Conservation (phyloP, 257 asterid genomes). For the Fraxinus cuspidata region DNA sequence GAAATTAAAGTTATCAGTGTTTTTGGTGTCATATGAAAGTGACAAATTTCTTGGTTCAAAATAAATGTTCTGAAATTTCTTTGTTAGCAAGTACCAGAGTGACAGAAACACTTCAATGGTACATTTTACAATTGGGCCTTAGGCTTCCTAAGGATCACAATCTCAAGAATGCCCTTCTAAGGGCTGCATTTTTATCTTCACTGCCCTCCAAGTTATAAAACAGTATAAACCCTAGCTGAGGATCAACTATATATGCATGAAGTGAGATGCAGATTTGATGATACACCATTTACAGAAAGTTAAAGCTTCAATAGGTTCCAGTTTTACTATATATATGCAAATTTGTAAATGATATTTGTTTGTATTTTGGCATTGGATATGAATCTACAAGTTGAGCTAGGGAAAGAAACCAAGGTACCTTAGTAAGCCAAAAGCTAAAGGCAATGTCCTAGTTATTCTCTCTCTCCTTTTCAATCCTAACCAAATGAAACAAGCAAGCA, state of each 20-base stretch:
- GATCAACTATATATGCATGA: slow-evolving; percentile 34
- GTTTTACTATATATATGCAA: neutral
- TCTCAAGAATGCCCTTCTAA: slow-evolving; percentile 53
- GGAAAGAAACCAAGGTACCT: slow-evolving; percentile 42
- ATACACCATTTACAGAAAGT: slow-evolving; percentile 21
- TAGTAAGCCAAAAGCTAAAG: slow-evolving; percentile 35
- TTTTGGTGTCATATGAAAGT: neutral
- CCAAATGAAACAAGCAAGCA: slow-evolving; percentile 39
- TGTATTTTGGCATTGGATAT: slow-evolving; percentile 26
- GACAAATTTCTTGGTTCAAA: neutral
- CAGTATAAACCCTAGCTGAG: slow-evolving; percentile 15
- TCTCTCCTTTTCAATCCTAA: slow-evolving; percentile 44
- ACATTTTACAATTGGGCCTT: slow-evolving; percentile 37
- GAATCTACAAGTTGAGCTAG: slow-evolving; percentile 26
- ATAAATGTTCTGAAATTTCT: neutral
- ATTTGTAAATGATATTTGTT: neutral
- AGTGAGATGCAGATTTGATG: slow-evolving; percentile 26
- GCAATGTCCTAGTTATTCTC: slow-evolving; percentile 51
- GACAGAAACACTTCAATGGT: slow-evolving; percentile 64
- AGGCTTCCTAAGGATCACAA: slow-evolving; percentile 37
- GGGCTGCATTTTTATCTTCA: slow-evolving; percentile 55
- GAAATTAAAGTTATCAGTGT: neutral
- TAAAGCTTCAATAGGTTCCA: slow-evolving; percentile 17
- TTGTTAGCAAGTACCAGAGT: slow-evolving; percentile 36
- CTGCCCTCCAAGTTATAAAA: slow-evolving; percentile 39